Percentiles rank a stretch among this genome's conserved stretches.
Evolutionary conservation across 257 asterid species (phyloP).

Genomic region (Datura wrightii): DNA sequence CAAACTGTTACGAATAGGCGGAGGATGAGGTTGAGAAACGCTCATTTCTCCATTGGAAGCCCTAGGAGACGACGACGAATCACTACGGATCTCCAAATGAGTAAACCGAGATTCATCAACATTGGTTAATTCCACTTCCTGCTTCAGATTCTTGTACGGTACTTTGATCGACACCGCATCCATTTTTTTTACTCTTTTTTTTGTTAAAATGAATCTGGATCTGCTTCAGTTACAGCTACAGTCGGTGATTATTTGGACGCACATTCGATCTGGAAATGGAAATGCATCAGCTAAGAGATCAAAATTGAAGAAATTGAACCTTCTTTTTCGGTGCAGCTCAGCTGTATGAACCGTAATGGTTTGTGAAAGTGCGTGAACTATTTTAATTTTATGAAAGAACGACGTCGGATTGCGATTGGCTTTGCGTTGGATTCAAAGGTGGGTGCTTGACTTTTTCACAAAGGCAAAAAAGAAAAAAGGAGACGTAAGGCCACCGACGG

Average conservation of each 20-base stretch:
- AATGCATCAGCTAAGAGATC: background rate
- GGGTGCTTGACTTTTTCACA: conserved; percentile 14
- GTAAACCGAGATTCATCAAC: conserved; percentile 51
- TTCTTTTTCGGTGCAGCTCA: background rate
- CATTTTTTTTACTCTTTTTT: conserved; percentile 43
- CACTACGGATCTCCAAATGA: conserved; percentile 49
- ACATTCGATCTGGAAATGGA: conserved; percentile 17
- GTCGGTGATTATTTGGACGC: too few relatives aligned
- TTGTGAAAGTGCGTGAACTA: background rate
- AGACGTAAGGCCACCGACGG: conserved; percentile 23
- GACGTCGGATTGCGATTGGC: background rate
- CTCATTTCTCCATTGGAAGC: conserved; percentile 45
- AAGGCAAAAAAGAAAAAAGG: background rate
- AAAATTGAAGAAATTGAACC: background rate
- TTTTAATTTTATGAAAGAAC: background rate
- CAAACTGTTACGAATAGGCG: conserved; percentile 58
- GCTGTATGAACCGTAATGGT: background rate
- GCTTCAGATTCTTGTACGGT: conserved; percentile 77
- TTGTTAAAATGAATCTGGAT: background rate
- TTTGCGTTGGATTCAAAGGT: background rate
- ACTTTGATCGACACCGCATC: conserved; percentile 87
- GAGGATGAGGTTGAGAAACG: conserved; percentile 43
- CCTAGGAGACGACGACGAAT: conserved; percentile 47
- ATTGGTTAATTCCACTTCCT: conserved; percentile 80
- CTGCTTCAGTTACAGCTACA: background rate